Evolutionary conservation across 2,329 filamentous ascomycete genomes (phyloP).

Genomic region (Chaetomium strumarium): DNA sequence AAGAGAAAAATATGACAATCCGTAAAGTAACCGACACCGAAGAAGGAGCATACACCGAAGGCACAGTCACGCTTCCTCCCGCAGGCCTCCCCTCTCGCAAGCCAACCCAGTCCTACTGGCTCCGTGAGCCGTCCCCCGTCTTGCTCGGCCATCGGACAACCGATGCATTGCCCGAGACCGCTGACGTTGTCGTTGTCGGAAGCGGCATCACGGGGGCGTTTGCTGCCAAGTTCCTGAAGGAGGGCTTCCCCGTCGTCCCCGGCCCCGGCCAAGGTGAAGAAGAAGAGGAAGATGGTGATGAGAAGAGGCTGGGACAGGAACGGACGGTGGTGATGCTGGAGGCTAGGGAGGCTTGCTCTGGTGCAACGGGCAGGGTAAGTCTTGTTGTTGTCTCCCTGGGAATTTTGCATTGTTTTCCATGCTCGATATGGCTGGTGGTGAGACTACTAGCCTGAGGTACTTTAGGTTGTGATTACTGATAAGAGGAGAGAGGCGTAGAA

Average conservation of each 20-base stretch:
- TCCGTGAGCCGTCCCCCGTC: slow-evolving; percentile 56
- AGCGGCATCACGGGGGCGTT: slow-evolving; percentile 73
- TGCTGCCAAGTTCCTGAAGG: slow-evolving; percentile 58
- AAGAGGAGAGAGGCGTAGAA: slow-evolving; percentile 40
- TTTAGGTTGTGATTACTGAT: not conserved
- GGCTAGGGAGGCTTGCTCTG: slow-evolving; percentile 74
- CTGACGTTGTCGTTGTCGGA: slow-evolving; percentile 67
- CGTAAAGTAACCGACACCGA: slow-evolving; percentile 1
- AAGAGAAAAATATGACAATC: slow-evolving; percentile 11
- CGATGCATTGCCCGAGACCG: slow-evolving; percentile 49
- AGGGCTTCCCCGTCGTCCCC: slow-evolving; percentile 19
- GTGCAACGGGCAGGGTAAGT: slow-evolving; percentile 72
- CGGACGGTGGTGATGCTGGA: slow-evolving; percentile 64
- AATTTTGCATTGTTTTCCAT: not conserved
- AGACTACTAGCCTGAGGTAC: not conserved
- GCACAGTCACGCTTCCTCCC: slow-evolving; percentile 3
- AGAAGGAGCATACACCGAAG: not conserved
- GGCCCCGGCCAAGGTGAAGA: slow-evolving; percentile 14
- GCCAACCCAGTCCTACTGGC: slow-evolving; percentile 68
- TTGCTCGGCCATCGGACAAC: slow-evolving; percentile 63
- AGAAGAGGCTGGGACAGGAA: slow-evolving; percentile 27
- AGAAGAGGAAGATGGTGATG: slow-evolving; percentile 10
- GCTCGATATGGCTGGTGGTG: not conserved
- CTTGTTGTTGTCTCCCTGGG: not conserved
- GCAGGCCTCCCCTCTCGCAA: slow-evolving; percentile 54